Conservation (phyloP, 352 stramenopile genomes). For the Elongisporangium undulatum region DNA sequence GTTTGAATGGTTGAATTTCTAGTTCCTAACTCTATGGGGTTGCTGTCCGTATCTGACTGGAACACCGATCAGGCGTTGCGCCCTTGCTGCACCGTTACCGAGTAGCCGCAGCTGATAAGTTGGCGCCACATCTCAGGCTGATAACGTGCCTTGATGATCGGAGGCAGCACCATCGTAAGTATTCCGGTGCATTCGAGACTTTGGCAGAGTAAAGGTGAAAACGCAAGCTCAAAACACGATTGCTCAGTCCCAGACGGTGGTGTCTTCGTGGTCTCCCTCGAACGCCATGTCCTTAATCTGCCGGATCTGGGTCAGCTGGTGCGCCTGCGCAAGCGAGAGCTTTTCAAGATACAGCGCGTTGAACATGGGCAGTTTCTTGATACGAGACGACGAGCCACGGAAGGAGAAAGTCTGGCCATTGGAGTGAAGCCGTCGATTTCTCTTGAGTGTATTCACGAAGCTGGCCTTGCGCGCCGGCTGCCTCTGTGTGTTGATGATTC, state of each 20-base stretch:
- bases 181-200: too few species aligned
- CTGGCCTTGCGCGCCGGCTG: neutral
- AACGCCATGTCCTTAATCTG: constrained; percentile 23
- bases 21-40: too few species aligned
- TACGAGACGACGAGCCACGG: neutral
- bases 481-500: neutral
- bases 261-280: constrained; percentile 17
- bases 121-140: too few species aligned
- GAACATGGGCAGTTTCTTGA: constrained; percentile 17
- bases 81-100: too few species aligned
- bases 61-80: too few species aligned
- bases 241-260: neutral
- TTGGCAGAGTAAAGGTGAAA: too few species aligned
- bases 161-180: too few species aligned
- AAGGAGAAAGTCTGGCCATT: neutral
- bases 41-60: too few species aligned
- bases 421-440: neutral
- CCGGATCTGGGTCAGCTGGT: constrained; percentile 21
- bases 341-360: constrained; percentile 26
- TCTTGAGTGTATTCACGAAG: neutral
- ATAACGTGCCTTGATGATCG: too few species aligned
- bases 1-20: neutral
- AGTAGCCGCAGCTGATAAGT: too few species aligned
- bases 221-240: too few species aligned
- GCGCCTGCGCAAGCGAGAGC: constrained; percentile 28